Evolutionary conservation across 495 filamentous ascomycete genomes (phyloP), one percentile per base, ranked within the genome.

Genomic region (Thermochaetoides thermophila): DNA sequence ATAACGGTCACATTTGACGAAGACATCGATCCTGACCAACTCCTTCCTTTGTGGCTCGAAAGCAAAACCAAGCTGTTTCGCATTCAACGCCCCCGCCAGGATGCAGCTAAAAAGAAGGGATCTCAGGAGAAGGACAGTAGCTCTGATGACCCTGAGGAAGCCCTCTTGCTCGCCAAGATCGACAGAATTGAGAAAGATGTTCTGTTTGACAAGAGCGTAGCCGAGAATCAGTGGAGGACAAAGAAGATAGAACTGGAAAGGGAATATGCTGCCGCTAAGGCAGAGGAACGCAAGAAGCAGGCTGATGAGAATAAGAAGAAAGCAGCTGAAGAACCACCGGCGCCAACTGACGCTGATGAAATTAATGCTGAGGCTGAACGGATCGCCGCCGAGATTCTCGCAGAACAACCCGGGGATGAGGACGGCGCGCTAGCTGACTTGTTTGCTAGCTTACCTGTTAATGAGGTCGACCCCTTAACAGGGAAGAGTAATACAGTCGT

Each of bases 131-230:
- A 49, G 19, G 28, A 48, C 8, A 41, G 37, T 2, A 17, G 38
- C 16, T 30, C 49, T 2, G 45, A 55, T 9, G 57, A 66, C 22
- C 60, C 68, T 3, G 66, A 75, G 40, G 58, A 74, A 25, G 63
- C 62, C 10, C 80, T 73, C 33, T 37, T 92, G 2, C 64, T 74
- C 21, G 63, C 71, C 9, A 87, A 84, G 48, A 60, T 93, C 13
- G 68, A 73, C 7, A 70, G 68, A 26, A 80, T 95, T 20, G 79
- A 84, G 43, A 74, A 74, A 8, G 89, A 97, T 47, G 66, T 89
- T 2, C 58, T 97, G 7, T 92, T 95, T 47, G 86, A 97, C 47
- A 67, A 71, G 32, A 63, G 68, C 29, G 64, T 80, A 37, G 86
- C 85, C 1, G 74, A 91, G 27, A 64, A 68, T 18, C 52, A 72